Percentiles rank a stretch among this genome's conserved stretches.
Evolutionary conservation across 352 stramenopile genomes (phyloP).

Genomic region (Globisporangium solare): DNA sequence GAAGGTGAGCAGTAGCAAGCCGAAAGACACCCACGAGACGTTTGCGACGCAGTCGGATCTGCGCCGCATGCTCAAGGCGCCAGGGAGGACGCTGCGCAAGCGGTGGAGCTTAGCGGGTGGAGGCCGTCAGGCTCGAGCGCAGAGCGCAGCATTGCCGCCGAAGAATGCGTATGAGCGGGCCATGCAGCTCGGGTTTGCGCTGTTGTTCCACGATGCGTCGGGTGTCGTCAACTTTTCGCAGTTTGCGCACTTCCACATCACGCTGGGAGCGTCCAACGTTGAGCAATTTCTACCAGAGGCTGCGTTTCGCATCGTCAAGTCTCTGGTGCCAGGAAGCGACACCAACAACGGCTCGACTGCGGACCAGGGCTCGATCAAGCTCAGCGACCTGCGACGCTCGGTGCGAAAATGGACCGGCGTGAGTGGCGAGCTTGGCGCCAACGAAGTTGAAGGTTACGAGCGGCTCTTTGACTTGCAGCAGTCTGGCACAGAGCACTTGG

Average conservation of each 20-base stretch:
- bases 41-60: slow-evolving; percentile 60
- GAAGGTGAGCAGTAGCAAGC: slow-evolving; percentile 43
- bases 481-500: slow-evolving; percentile 31
- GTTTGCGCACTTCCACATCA: slow-evolving; percentile 87
- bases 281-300: slow-evolving; percentile 75
- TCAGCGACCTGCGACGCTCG: slow-evolving; percentile 39
- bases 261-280: slow-evolving; percentile 54
- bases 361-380: slow-evolving; percentile 40
- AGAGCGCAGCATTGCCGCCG: slow-evolving; percentile 14
- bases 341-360: slow-evolving; percentile 10
- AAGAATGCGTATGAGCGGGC: slow-evolving; percentile 42
- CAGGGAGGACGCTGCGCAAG: slow-evolving; percentile 27
- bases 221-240: slow-evolving; percentile 85
- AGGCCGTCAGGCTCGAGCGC: background rate
- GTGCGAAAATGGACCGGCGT: slow-evolving; percentile 38
- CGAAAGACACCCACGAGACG: slow-evolving; percentile 34
- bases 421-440: background rate
- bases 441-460: slow-evolving; percentile 16
- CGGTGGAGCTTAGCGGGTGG: slow-evolving; percentile 20
- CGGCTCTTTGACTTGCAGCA: slow-evolving; percentile 42
- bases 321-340: slow-evolving; percentile 17
- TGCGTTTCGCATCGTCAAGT: slow-evolving; percentile 69
- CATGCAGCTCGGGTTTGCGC: slow-evolving; percentile 49
- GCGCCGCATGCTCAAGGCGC: slow-evolving; percentile 46
- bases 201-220: slow-evolving; percentile 70